Evolutionary conservation across 805 yeast species (phyloP).

Genomic region (Wickerhamomyces canadensis): DNA sequence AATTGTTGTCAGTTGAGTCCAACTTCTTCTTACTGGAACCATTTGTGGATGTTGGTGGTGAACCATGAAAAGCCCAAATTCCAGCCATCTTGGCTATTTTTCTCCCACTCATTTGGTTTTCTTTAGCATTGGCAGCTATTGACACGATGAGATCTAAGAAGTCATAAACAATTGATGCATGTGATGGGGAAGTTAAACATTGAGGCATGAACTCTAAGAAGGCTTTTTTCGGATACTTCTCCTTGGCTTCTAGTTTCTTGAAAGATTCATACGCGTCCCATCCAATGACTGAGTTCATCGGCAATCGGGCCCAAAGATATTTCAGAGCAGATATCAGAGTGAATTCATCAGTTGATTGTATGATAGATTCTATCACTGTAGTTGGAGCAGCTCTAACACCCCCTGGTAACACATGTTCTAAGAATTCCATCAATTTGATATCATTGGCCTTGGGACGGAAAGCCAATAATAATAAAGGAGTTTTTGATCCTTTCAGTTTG

Average conservation of each 20-base stretch:
- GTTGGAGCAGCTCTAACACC: slow-evolving; percentile 44
- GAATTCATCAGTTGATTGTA: slow-evolving; percentile 55
- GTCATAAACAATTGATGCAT: slow-evolving; percentile 85
- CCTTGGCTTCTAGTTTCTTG: slow-evolving; percentile 56
- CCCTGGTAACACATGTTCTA: slow-evolving; percentile 53
- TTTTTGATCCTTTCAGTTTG: slow-evolving; percentile 61
- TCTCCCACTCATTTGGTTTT: slow-evolving; percentile 73
- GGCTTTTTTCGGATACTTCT: slow-evolving; percentile 64
- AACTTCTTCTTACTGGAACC: slow-evolving; percentile 22
- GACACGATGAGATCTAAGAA: slow-evolving; percentile 77
- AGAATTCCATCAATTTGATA: slow-evolving; percentile 48
- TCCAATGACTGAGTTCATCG: slow-evolving; percentile 73
- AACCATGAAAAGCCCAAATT: slow-evolving; percentile 76
- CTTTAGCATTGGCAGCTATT: slow-evolving; percentile 71
- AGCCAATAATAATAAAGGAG: slow-evolving; percentile 73
- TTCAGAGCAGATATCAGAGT: slow-evolving; percentile 71
- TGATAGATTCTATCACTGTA: slow-evolving; percentile 36
- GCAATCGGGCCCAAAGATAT: slow-evolving; percentile 83
- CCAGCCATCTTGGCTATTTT: slow-evolving; percentile 80
- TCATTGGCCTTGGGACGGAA: slow-evolving; percentile 69
- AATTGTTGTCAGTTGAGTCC: slow-evolving; percentile 22
- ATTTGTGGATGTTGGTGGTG: slow-evolving; percentile 14
- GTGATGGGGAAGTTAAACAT: slow-evolving; percentile 77
- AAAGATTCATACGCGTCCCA: slow-evolving; percentile 80
- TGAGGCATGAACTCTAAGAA: slow-evolving; percentile 81